These are phyloP conservation scores for Dendrobium officinale DNA, from an alignment of 106 monocot genomes.

Conservation along the genomic window DNA sequence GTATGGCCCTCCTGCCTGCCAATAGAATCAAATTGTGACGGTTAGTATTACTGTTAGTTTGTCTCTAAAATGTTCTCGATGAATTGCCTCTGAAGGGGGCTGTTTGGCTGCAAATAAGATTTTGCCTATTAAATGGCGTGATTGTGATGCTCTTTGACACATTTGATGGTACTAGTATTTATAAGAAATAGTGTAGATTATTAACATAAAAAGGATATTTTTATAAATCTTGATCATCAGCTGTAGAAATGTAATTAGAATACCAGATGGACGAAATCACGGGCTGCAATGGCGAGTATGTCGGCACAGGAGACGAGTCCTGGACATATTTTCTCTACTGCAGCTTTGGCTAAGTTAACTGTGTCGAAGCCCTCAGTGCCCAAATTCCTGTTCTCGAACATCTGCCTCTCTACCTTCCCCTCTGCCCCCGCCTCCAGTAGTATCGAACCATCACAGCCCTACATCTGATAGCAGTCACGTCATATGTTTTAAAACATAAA, in stretches of 20 bases:
- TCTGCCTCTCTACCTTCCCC: constrained; percentile 32
- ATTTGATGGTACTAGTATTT: too few species aligned
- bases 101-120: constrained; percentile 9
- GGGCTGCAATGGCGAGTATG: constrained; percentile 44
- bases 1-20: constrained; percentile 64
- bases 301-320: constrained; percentile 63
- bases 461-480: neutral
- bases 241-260: too few species aligned
- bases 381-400: constrained; percentile 37
- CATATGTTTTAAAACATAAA: too few species aligned
- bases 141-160: constrained; percentile 36
- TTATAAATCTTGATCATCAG: too few species aligned
- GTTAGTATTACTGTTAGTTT: constrained; percentile 38
- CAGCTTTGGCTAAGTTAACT: constrained; percentile 52
- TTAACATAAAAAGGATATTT: too few species aligned
- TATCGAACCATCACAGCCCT: constrained; percentile 23
- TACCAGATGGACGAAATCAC: constrained; percentile 35
- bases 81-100: constrained; percentile 41
- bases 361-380: constrained; percentile 66
- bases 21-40: constrained; percentile 29
- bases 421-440: constrained; percentile 11
- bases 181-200: too few species aligned
- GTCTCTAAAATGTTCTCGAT: constrained; percentile 11
- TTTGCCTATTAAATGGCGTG: constrained; percentile 63
- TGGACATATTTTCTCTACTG: constrained; percentile 40